Evolutionary conservation across 306 rosid species (phyloP).

Genomic region (Echinosophora koreensis): DNA sequence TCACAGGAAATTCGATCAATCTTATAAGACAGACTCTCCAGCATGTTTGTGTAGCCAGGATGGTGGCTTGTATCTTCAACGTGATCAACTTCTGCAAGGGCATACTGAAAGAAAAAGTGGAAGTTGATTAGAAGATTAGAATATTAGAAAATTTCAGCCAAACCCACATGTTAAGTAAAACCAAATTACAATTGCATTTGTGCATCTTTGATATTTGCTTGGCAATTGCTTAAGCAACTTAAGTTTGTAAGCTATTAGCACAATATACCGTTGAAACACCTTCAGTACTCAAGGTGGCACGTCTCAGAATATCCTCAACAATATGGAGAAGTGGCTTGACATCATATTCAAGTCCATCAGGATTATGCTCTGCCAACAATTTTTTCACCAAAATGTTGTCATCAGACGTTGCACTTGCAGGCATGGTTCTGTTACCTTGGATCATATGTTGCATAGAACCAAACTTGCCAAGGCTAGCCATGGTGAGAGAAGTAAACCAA

Average conservation of each 20-base stretch:
- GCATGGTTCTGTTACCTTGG: constrained; percentile 49
- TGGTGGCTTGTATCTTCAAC: constrained; percentile 52
- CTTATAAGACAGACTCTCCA: constrained; percentile 58
- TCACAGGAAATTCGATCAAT: constrained; percentile 67
- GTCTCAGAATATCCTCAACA: constrained; percentile 65
- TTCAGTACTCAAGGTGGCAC: constrained; percentile 47
- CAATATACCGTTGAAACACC: constrained; percentile 48
- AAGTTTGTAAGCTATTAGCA: not conserved
- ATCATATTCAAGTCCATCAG: constrained; percentile 58
- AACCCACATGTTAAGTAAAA: not conserved
- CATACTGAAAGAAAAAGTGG: constrained; percentile 47
- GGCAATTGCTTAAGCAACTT: not conserved
- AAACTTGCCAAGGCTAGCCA: constrained; percentile 50
- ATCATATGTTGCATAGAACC: constrained; percentile 53
- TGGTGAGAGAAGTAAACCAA: constrained; percentile 30
- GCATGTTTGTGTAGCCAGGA: constrained; percentile 44
- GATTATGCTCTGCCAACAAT: constrained; percentile 56
- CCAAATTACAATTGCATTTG: not conserved
- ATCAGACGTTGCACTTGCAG: constrained; percentile 50
- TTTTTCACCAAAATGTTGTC: constrained; percentile 59
- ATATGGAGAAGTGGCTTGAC: constrained; percentile 60
- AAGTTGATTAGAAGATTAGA: constrained; percentile 26
- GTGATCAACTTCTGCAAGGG: constrained; percentile 40
- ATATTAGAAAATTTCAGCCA: constrained; percentile 21
- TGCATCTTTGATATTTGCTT: not conserved